Conservation (phyloP, 106 monocot species). For the Allium sativum region DNA sequence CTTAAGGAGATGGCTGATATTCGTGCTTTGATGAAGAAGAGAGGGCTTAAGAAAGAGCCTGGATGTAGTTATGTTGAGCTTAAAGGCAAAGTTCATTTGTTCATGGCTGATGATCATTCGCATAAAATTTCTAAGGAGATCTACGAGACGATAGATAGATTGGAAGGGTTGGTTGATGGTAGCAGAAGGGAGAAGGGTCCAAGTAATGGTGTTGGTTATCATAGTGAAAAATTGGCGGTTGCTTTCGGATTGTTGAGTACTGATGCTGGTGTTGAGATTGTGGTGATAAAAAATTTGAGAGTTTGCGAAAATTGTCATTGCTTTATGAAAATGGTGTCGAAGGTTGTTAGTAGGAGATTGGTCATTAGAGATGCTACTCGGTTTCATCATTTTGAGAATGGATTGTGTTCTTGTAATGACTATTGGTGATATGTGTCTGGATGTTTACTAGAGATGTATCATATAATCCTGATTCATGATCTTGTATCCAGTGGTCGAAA, state of each 20-base stretch:
- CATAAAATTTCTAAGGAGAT: constrained; percentile 45
- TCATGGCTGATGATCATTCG: constrained; percentile 74
- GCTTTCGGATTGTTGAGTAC: constrained; percentile 68
- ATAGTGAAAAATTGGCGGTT: constrained; percentile 72
- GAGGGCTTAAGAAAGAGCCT: constrained; percentile 65
- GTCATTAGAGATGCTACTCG: constrained; percentile 74
- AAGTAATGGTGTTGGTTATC: constrained; percentile 18
- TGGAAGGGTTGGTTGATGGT: constrained; percentile 29
- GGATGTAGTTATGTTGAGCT: constrained; percentile 63
- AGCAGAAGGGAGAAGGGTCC: neutral
- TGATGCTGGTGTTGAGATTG: constrained; percentile 39
- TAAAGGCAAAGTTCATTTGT: constrained; percentile 49
- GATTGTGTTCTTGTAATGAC: constrained; percentile 68
- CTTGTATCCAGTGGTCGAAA: no score
- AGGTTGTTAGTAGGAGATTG: constrained; percentile 22
- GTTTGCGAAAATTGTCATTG: constrained; percentile 68
- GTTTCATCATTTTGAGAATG: constrained; percentile 64
- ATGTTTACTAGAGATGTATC: no score
- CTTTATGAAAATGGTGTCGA: constrained; percentile 42
- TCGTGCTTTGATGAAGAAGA: constrained; percentile 41
- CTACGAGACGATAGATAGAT: constrained; percentile 21
- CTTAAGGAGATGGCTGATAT: constrained; percentile 40
- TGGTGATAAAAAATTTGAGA: constrained; percentile 80
- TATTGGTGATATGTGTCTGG: constrained; percentile 39
- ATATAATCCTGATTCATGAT: no score